Conservation (phyloP, 2,329 filamentous ascomycete species). For the Alternaria gaisen region DNA sequence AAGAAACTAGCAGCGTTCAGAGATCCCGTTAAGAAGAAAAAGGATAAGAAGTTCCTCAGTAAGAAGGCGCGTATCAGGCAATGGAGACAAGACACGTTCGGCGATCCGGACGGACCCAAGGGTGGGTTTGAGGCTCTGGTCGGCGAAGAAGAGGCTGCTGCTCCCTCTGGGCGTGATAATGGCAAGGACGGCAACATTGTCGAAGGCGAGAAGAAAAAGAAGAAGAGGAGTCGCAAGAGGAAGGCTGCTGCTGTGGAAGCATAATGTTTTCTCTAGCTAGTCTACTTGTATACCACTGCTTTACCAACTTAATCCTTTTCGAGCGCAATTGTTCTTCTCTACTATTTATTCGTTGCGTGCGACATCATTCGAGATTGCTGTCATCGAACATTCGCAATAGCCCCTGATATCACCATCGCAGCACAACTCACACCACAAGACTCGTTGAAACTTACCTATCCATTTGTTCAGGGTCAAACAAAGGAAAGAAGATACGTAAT, state of each 20-base stretch:
- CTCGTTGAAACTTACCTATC: background rate
- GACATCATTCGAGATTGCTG: background rate
- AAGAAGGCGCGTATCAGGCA: conserved; percentile 92
- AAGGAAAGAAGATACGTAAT: background rate
- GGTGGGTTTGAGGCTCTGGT: conserved; percentile 51
- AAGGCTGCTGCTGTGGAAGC: conserved; percentile 22
- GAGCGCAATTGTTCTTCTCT: background rate
- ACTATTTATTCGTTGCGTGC: background rate
- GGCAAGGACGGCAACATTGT: conserved; percentile 19
- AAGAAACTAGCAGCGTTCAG: conserved; percentile 95
- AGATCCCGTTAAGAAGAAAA: conserved; percentile 86
- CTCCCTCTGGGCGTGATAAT: background rate
- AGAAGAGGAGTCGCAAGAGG: conserved; percentile 38
- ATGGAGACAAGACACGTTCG: conserved; percentile 79
- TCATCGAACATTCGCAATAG: background rate
- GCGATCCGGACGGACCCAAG: conserved; percentile 63
- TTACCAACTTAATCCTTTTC: background rate
- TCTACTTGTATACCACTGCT: background rate
- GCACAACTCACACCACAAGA: background rate
- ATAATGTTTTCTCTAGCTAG: conserved; percentile 1
- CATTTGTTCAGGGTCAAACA: background rate
- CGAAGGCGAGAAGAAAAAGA: conserved; percentile 37
- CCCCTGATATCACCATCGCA: background rate
- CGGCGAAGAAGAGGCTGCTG: conserved; percentile 19
- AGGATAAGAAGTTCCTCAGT: conserved; percentile 85